These are phyloP conservation scores for Coemansia sp. DNA, from an alignment of 192 early-diverging fungal species.

Conservation along the genomic window DNA sequence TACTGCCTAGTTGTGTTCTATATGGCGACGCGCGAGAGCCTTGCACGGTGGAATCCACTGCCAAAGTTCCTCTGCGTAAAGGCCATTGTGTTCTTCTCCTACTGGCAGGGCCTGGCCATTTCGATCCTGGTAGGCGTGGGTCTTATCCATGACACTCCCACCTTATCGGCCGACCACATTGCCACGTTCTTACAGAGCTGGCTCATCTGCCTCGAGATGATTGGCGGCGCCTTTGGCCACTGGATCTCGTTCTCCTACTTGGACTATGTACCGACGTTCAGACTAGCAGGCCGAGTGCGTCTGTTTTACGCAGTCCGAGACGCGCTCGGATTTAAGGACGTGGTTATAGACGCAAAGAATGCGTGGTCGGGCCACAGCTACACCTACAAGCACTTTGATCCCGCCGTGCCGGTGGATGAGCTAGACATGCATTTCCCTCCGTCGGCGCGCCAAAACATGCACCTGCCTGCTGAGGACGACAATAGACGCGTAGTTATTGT, in stretches of 20 bases:
- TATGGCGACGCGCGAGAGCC: slow-evolving; percentile 74
- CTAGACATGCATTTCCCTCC: slow-evolving; percentile 57
- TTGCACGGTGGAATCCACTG: slow-evolving; percentile 78
- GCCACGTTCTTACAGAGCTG: slow-evolving; percentile 88
- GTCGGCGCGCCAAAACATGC: slow-evolving; percentile 42
- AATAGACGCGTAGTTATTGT: slow-evolving; percentile 21
- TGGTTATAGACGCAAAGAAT: slow-evolving; percentile 78
- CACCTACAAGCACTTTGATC: slow-evolving; percentile 79
- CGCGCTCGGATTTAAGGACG: slow-evolving; percentile 81
- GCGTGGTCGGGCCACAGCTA: slow-evolving; percentile 79
- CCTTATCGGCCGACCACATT: slow-evolving; percentile 62
- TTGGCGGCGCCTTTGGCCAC: slow-evolving; percentile 78
- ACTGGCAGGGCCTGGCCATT: slow-evolving; percentile 89
- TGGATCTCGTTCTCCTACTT: slow-evolving; percentile 84
- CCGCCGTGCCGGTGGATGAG: slow-evolving; percentile 64
- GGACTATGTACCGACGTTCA: slow-evolving; percentile 71
- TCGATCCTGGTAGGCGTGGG: slow-evolving; percentile 80
- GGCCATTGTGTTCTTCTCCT: slow-evolving; percentile 92
- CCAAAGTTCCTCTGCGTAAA: slow-evolving; percentile 97
- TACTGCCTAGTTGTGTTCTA: slow-evolving; percentile 92
- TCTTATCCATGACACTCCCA: slow-evolving; percentile 70
- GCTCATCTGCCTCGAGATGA: slow-evolving; percentile 92
- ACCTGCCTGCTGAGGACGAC: slow-evolving; percentile 27
- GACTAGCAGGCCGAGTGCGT: slow-evolving; percentile 73
- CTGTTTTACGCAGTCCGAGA: slow-evolving; percentile 81